Evolutionary conservation across 169 alveolate genomes (phyloP).

Genomic region (Cryptosporidium xiaoi): DNA sequence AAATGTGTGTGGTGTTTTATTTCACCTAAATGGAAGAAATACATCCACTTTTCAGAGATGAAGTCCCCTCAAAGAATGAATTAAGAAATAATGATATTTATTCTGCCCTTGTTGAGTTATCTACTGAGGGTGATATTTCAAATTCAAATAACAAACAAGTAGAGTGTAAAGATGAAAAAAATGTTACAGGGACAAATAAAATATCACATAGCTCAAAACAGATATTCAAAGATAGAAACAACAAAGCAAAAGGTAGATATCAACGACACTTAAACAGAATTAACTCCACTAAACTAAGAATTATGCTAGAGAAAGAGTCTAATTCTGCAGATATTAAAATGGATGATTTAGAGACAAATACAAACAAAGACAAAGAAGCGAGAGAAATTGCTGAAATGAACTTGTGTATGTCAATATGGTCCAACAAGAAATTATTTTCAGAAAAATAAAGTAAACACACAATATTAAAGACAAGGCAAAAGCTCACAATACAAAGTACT

Average conservation of each 20-base stretch:
- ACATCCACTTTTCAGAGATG: conserved; percentile 70
- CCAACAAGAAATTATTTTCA: conserved; percentile 18
- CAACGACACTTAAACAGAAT: conserved; percentile 48
- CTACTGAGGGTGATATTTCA: neutral
- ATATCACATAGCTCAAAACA: conserved; percentile 18
- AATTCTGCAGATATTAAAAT: conserved; percentile 21
- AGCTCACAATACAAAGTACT: neutral
- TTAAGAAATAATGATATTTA: conserved; percentile 39
- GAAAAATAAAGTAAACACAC: neutral
- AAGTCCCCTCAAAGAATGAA: conserved; percentile 50
- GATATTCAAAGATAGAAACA: neutral
- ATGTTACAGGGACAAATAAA: neutral
- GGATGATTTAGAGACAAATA: neutral
- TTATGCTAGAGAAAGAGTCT: neutral
- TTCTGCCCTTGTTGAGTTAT: conserved; percentile 65
- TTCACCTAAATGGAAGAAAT: conserved; percentile 25
- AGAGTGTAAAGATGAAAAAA: neutral
- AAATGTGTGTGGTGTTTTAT: neutral
- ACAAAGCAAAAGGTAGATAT: conserved; percentile 37
- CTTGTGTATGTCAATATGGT: conserved; percentile 68
- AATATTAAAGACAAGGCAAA: too few species aligned
- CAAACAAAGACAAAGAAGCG: neutral
- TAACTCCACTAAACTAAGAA: conserved; percentile 17
- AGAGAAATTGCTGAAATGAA: conserved; percentile 64
- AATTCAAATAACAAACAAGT: neutral